Conservation (phyloP, 2,329 filamentous ascomycete species). For the Calonectria montana region DNA sequence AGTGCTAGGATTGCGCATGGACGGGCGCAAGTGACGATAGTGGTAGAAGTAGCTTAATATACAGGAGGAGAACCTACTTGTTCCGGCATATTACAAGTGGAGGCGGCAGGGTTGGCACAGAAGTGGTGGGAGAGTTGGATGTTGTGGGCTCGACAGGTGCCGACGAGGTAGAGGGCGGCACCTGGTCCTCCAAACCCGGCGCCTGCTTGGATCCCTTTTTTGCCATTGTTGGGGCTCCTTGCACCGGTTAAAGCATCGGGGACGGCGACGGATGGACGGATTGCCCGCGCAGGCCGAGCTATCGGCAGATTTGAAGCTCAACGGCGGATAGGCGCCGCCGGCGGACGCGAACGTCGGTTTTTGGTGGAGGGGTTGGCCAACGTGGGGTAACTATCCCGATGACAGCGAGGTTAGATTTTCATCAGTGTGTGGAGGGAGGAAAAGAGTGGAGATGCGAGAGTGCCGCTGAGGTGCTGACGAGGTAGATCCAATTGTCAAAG, state of each 20-base stretch:
- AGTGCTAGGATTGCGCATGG: not conserved
- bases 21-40: not conserved
- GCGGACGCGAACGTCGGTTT: not conserved
- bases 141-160: not conserved
- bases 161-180: conserved; percentile 11
- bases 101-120: not conserved
- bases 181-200: conserved; percentile 49
- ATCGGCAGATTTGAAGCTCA: not conserved
- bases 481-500: not conserved
- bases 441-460: conserved; percentile 6
- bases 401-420: not conserved
- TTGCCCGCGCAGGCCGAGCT: not conserved
- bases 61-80: conserved; percentile 64
- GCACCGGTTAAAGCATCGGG: not conserved
- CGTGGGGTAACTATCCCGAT: conserved; percentile 12
- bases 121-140: not conserved
- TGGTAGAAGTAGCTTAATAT: not conserved
- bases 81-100: conserved; percentile 64
- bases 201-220: conserved; percentile 61
- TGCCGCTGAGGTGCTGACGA: not conserved
- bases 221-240: conserved; percentile 49
- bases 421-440: not conserved
- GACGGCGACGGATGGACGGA: not conserved
- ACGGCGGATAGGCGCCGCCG: not conserved
- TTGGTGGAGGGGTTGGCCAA: conserved; percentile 2